Evolutionary conservation across 345 rosid genomes (phyloP).

Genomic region (Pugionium cornutum): DNA sequence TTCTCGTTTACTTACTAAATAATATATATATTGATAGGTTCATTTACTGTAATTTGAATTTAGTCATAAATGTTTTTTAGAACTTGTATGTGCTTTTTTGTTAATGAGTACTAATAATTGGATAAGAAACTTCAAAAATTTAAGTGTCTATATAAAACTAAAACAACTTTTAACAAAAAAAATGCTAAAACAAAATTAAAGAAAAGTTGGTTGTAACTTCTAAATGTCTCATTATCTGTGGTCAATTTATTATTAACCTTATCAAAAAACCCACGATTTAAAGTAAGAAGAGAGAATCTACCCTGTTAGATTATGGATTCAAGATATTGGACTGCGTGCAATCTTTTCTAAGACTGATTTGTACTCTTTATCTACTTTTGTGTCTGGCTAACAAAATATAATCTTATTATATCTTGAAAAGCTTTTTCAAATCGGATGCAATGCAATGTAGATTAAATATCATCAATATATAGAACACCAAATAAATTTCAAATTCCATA

Average conservation of each 20-base stretch:
- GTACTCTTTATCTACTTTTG: constrained; percentile 6
- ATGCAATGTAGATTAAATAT: background rate
- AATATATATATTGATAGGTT: too few relatives aligned
- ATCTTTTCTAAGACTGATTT: constrained; percentile 7
- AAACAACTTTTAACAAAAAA: too few relatives aligned
- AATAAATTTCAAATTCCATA: background rate
- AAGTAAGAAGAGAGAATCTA: constrained; percentile 13
- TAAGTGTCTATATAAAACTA: background rate
- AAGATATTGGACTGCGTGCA: constrained; percentile 14
- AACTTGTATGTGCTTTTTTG: background rate
- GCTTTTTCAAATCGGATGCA: too few relatives aligned
- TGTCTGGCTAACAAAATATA: background rate
- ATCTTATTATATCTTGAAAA: background rate
- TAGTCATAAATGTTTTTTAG: too few relatives aligned
- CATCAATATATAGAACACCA: background rate
- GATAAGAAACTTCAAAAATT: background rate
- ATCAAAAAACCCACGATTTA: constrained; percentile 8
- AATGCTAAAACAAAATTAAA: background rate
- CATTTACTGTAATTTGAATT: too few relatives aligned
- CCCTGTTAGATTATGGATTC: constrained; percentile 1
- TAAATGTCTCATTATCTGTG: constrained; percentile 1
- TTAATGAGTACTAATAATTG: background rate
- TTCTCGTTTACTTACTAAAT: too few relatives aligned
- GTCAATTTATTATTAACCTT: constrained; percentile 13
- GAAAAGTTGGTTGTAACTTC: background rate